Evolutionary conservation across 2,329 filamentous ascomycete genomes (phyloP), one percentile per base, ranked within the genome.

Genomic region (Helotiales sp.): DNA sequence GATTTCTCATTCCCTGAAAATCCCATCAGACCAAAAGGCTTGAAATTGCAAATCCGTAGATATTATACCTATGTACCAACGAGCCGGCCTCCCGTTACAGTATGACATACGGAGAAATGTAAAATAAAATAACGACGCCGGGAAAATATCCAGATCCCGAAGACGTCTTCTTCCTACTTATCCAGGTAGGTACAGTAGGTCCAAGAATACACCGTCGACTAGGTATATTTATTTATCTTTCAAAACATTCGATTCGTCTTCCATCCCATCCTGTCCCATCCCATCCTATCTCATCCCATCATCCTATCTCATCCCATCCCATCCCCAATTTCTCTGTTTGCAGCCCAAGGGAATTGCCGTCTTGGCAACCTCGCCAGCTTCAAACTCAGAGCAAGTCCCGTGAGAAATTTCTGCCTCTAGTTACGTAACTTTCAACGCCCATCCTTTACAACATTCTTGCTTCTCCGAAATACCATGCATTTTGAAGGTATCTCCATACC

Each of bases 391-490:
- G 13, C 5, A 34, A 55, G 28, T 55, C 28, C 26, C 17, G 50
- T 20, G 50, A 55, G 45, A 49, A 49, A 20, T 32, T 55, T 55
- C 28, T 34, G 17, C 28, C 50, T 17, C 28, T 22, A 55, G 5
- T 55, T 55, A 55, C 50, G 50, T 55, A 55, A 55, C 50, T 28
- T 30, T 52, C 24, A 13, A 52, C 3, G 3, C 26, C 26, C 49
- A n/a, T 52, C 6, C 22, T 20, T 13, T 4, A 15, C 28, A n/a
- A 13, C 28, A 55, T 55, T 34, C 24, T 34, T 55, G 50, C 28
- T 34, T 55, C 50, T 55, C 50, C 50, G 50, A 55, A 34, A 55
- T 49, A 15, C 50, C n/a, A n/a, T 34, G 34, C 28, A 55, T 20
- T 52, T 30, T 32, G 49, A 30, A 7, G 13, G 49, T 13, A 52